phyloP scores from a whole-genome alignment of 2,329 filamentous ascomycete species.

The Fusarium foetens region DNA sequence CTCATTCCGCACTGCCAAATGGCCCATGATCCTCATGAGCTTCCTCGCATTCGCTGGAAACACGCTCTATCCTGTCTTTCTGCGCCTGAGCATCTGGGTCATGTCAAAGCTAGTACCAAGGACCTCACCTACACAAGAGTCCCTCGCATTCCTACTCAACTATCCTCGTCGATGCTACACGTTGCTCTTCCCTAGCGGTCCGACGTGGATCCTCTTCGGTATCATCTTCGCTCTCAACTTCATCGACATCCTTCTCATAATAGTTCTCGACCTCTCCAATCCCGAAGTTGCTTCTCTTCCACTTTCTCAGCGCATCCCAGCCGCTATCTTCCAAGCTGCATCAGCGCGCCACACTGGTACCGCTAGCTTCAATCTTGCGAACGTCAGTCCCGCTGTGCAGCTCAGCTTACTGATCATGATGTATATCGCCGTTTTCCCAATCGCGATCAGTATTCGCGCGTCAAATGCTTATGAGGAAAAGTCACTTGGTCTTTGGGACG shows the following conservation, averaged over 20 bases:
- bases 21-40: conserved; percentile 58
- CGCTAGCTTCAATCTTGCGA: conserved; percentile 60
- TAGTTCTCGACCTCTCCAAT: conserved; percentile 62
- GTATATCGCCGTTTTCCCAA: conserved; percentile 70
- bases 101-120: conserved; percentile 59
- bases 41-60: conserved; percentile 63
- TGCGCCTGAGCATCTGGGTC: conserved; percentile 67
- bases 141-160: conserved; percentile 66
- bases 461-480: conserved; percentile 70
- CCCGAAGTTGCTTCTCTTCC: conserved; percentile 52
- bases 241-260: conserved; percentile 65
- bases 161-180: conserved; percentile 72
- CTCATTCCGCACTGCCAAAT: conserved; percentile 56
- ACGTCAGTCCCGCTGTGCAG: conserved; percentile 64
- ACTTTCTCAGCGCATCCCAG: conserved; percentile 57
- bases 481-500: conserved; percentile 67
- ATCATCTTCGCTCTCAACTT: conserved; percentile 63
- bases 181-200: conserved; percentile 67
- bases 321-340: conserved; percentile 67
- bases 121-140: conserved; percentile 50
- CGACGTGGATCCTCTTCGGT: conserved; percentile 66
- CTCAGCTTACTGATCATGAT: conserved; percentile 71
- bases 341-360: conserved; percentile 59
- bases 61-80: conserved; percentile 66
- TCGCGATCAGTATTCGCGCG: conserved; percentile 68